Base-by-base conservation (phyloP, 2,329 filamentous ascomycete genomes). In the Claviceps sp. region DNA sequence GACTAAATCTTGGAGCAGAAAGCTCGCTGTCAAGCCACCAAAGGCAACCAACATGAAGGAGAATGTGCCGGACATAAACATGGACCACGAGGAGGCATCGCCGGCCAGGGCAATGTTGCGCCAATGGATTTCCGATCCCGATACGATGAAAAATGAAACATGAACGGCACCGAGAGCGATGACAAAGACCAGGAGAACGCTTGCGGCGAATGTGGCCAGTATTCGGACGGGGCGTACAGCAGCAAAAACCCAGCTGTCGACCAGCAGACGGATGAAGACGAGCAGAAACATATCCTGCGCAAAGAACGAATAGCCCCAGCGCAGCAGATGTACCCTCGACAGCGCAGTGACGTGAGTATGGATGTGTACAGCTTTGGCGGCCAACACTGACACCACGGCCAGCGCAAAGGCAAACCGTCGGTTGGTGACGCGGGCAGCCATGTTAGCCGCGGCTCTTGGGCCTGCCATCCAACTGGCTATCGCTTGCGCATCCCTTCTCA, bases 51-150 rank as follows among this genome's bases (percentile, higher is more conserved):
- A 20, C 1, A 55, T 46, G 6, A 60, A 61, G 16, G 62, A 61
- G 22, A 65, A 43, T 23, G 64, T 47, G 1, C 65, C 66, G 1
- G 64, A 58, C 2, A 67, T 58, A 13, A 68, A 54, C 40, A 66
- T 56, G 14, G 56, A 56, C 53, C 60, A 57, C 1, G 63, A 63
- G 1, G 62, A 61, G 11, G 63, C 55, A 37, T 68, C 66, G 9
- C 58, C 56, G 0, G 60, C 61, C 8, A 67, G 47, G 13, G 55
- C 63, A 22, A 66, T 53, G 46, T 68, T 67, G 44, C 63, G 59
- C 58, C 66, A 66, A 39, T 65, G 66, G 3, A 68, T 59, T 50
- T 68, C 65, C 6, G 61, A 61, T 17, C 65, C 64, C 1, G 64
- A 54, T 2, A 61, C 58, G n/a, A 53, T 42, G 42, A 58, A 62